A percentile compares a stretch with the other conserved stretches of the same genome.
phyloP scores from a whole-genome alignment of 1,139 yeast genomes.

The Suhomyces chickasaworum region DNA sequence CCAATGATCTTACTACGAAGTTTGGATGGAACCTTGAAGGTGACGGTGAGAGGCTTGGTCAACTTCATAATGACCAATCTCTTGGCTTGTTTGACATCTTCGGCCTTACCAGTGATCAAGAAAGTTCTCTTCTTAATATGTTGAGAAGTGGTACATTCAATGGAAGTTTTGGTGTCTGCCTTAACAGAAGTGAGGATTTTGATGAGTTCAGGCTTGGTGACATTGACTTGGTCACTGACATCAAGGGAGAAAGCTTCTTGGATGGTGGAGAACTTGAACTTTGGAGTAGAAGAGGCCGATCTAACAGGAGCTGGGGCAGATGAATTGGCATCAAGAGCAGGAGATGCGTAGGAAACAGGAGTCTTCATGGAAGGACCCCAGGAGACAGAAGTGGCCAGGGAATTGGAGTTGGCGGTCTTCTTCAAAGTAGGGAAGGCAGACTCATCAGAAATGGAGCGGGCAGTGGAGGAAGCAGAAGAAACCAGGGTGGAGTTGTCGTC shows the following conservation, averaged over 20 bases:
- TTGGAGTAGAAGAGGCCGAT: conserved; percentile 15
- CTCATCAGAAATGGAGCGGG: conserved; percentile 50
- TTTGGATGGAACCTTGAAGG: conserved; percentile 72
- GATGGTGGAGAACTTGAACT: conserved; percentile 42
- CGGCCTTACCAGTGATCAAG: conserved; percentile 76
- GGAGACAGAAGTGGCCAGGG: conserved; percentile 24
- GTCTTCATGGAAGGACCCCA: conserved; percentile 45
- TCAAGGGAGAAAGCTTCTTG: conserved; percentile 77
- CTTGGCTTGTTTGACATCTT: conserved; percentile 69
- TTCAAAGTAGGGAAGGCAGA: conserved; percentile 69
- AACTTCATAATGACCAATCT: conserved; percentile 75
- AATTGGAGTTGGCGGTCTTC: conserved; percentile 19
- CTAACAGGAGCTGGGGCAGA: conserved; percentile 2
- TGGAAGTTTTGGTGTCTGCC: conserved; percentile 61
- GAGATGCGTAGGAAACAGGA: conserved; percentile 33
- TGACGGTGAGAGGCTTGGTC: conserved; percentile 68
- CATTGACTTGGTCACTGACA: conserved; percentile 64
- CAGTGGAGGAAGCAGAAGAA: conserved; percentile 22
- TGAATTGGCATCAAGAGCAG: conserved; percentile 17
- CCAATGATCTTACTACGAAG: conserved; percentile 87
- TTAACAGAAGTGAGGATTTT: conserved; percentile 65
- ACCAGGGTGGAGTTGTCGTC: conserved; percentile 18
- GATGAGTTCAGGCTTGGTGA: conserved; percentile 64
- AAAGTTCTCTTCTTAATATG: conserved; percentile 82
- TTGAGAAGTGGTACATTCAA: conserved; percentile 83